A percentile compares a stretch with the other conserved stretches of the same genome.
Evolutionary conservation across 2,329 filamentous ascomycete genomes (phyloP).

Genomic region (Zalaria obscura): DNA sequence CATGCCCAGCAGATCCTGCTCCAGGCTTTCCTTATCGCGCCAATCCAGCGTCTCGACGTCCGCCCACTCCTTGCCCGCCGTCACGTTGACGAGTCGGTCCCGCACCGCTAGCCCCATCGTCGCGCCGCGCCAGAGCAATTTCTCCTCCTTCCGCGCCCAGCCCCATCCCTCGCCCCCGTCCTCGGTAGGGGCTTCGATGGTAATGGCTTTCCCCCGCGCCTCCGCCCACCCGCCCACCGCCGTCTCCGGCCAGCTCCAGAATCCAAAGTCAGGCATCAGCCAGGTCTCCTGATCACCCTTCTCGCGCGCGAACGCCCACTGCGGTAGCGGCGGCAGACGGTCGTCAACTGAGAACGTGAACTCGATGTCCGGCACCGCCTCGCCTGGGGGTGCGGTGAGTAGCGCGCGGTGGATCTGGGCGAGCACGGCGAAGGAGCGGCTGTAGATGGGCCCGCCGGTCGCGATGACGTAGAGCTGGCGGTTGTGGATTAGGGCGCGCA

Average conservation of each 20-base stretch:
- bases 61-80: slow-evolving; percentile 19
- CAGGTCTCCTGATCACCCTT: slow-evolving; percentile 15
- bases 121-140: slow-evolving; percentile 17
- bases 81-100: slow-evolving; percentile 15
- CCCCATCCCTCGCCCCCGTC: not conserved
- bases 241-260: slow-evolving; percentile 33
- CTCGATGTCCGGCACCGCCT: slow-evolving; percentile 31
- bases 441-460: slow-evolving; percentile 1
- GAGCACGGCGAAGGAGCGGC: slow-evolving; percentile 11
- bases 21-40: not conserved
- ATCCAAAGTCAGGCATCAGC: slow-evolving; percentile 34
- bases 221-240: slow-evolving; percentile 1
- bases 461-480: slow-evolving; percentile 4
- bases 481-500: slow-evolving; percentile 4
- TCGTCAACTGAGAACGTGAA: slow-evolving; percentile 15
- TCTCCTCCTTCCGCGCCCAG: slow-evolving; percentile 2
- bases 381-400: slow-evolving; percentile 20
- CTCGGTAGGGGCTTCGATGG: too few species aligned
- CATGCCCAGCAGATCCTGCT: not conserved
- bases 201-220: not conserved
- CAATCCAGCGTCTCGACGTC: slow-evolving; percentile 17
- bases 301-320: slow-evolving; percentile 6
- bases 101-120: slow-evolving; percentile 14
- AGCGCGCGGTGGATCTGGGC: slow-evolving; percentile 35
- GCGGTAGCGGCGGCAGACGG: not conserved